Percentiles rank a stretch among this genome's conserved stretches.
Conservation (phyloP, 192 early-diverging fungal species). For the Mortierella antarctica region DNA sequence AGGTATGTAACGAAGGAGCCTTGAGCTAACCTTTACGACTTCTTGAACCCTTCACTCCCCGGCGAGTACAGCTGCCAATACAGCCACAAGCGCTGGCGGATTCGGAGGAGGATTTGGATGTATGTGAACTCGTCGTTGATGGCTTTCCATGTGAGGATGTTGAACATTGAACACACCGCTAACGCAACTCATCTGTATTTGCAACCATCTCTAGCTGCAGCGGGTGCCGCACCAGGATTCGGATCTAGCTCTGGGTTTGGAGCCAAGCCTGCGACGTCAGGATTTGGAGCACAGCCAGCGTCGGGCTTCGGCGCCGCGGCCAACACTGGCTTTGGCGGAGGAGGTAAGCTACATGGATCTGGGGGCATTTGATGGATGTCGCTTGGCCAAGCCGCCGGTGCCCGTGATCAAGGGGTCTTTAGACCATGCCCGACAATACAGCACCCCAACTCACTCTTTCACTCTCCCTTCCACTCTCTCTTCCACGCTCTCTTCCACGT, state of each 20-base stretch:
- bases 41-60: neutral
- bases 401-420: neutral
- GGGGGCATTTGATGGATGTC: too few relatives aligned
- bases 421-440: too few relatives aligned
- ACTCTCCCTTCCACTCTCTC: neutral
- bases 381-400: neutral
- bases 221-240: conserved; percentile 34
- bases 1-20: too few relatives aligned
- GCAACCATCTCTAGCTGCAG: neutral
- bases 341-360: conserved; percentile 5
- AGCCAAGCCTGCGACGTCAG: conserved; percentile 34
- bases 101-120: conserved; percentile 54
- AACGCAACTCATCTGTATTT: neutral
- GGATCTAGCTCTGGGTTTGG: conserved; percentile 45
- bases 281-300: conserved; percentile 34
- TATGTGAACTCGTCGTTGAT: conserved; percentile 4
- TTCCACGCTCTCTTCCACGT: neutral
- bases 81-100: conserved; percentile 14
- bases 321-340: conserved; percentile 35
- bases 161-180: neutral
- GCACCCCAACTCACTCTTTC: neutral
- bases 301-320: conserved; percentile 38
- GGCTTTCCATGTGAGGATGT: neutral
- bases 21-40: neutral
- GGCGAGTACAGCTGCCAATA: neutral